phyloP scores from a whole-genome alignment of 192 early-diverging fungal genomes.

The Spizellomyces punctatus region DNA sequence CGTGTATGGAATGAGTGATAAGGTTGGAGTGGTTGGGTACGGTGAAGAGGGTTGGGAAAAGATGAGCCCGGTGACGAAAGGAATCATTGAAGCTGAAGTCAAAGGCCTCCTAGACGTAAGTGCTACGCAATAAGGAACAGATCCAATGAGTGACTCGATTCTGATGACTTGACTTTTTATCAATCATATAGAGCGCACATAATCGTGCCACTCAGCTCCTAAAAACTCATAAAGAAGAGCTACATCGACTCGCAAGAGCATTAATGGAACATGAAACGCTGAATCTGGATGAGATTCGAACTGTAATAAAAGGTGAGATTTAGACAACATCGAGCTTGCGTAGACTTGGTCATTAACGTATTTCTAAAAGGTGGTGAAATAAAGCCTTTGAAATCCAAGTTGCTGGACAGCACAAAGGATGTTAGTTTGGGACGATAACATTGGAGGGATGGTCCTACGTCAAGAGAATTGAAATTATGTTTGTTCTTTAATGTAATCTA shows the following conservation, averaged over 20 bases:
- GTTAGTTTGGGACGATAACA: not conserved
- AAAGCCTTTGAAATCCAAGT: constrained; percentile 25
- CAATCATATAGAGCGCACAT: constrained; percentile 56
- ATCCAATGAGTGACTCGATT: constrained; percentile 5
- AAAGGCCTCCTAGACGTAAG: constrained; percentile 71
- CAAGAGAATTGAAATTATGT: too few relatives aligned
- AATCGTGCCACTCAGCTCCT: constrained; percentile 72
- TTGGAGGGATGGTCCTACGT: too few relatives aligned
- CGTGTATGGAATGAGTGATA: constrained; percentile 93
- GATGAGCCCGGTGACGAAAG: constrained; percentile 74
- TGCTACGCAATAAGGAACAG: constrained; percentile 7
- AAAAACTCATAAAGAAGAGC: constrained; percentile 77
- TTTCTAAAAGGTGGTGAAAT: constrained; percentile 15
- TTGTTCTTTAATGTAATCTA: too few relatives aligned
- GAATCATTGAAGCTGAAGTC: constrained; percentile 85
- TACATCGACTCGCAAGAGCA: constrained; percentile 89
- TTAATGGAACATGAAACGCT: constrained; percentile 96
- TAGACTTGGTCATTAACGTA: not conserved
- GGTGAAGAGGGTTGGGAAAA: constrained; percentile 73
- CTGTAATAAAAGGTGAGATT: constrained; percentile 63
- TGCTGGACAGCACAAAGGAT: constrained; percentile 2
- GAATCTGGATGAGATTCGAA: constrained; percentile 81
- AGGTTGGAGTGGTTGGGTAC: constrained; percentile 82
- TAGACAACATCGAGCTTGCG: not conserved
- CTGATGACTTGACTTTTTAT: constrained; percentile 17